phyloP scores from a whole-genome alignment of 139 green algal species.

The Yamagishiella unicocca region DNA sequence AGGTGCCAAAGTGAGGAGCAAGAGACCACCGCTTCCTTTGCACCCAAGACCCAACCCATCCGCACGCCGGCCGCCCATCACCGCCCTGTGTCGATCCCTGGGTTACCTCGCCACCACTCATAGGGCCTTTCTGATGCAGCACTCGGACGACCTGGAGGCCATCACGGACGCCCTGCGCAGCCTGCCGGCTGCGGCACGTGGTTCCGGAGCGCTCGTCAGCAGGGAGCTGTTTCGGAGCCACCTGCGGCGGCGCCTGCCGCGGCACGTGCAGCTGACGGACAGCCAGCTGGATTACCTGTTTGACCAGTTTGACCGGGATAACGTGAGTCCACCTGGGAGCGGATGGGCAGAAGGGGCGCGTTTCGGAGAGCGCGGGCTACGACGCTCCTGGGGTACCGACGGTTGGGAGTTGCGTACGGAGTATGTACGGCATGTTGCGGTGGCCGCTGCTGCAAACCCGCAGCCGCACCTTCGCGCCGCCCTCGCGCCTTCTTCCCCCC shows the following conservation, averaged over 20 bases:
- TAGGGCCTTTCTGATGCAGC: conserved; percentile 64
- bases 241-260: conserved; percentile 1
- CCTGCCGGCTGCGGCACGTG: neutral
- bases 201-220: neutral
- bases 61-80: no score
- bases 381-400: neutral
- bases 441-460: neutral
- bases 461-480: neutral
- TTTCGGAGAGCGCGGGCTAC: neutral
- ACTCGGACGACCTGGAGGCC: conserved; percentile 63
- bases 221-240: neutral
- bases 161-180: conserved; percentile 43
- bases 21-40: no score
- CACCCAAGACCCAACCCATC: no score
- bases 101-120: neutral
- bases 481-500: no score
- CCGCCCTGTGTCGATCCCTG: neutral
- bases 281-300: conserved; percentile 34
- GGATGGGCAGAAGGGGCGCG: neutral
- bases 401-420: neutral
- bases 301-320: conserved; percentile 22
- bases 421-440: neutral
- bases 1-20: no score
- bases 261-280: neutral
- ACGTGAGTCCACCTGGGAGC: no score